Percentiles rank a stretch among this genome's conserved stretches.
Conservation (phyloP, 2,329 filamentous ascomycete species). For the Penicillium freii region DNA sequence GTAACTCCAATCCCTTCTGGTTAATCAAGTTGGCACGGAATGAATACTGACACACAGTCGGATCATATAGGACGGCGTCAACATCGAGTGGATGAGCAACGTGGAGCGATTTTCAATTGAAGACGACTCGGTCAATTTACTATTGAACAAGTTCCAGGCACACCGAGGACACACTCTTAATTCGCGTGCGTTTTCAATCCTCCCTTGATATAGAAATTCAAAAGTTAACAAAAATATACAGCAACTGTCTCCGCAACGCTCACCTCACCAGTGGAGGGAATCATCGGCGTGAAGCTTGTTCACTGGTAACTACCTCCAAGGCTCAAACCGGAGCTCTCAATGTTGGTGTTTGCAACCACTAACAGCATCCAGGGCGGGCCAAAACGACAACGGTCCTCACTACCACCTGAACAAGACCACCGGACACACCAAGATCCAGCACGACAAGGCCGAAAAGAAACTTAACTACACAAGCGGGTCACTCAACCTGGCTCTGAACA, state of each 20-base stretch:
- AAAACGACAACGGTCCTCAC: conserved; percentile 38
- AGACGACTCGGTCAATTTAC: conserved; percentile 34
- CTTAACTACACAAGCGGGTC: conserved; percentile 36
- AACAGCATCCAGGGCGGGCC: conserved; percentile 31
- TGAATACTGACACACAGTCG: neutral
- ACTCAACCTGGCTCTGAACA: conserved; percentile 35
- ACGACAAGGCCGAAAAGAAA: conserved; percentile 22
- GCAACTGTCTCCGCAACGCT: conserved; percentile 36
- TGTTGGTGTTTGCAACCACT: neutral
- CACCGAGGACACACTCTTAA: conserved; percentile 43
- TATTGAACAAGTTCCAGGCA: conserved; percentile 40
- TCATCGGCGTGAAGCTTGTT: conserved; percentile 41
- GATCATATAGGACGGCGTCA: conserved; percentile 33
- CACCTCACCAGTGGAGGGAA: conserved; percentile 39
- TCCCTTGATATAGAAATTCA: neutral
- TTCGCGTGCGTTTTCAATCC: conserved; percentile 26
- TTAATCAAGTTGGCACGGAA: neutral
- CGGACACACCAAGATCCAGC: conserved; percentile 30
- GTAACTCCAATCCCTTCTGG: conserved; percentile 17
- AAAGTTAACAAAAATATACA: conserved; percentile 5
- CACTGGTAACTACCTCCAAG: conserved; percentile 32
- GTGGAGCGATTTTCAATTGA: conserved; percentile 36
- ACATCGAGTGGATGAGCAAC: conserved; percentile 45
- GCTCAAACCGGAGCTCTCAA: neutral
- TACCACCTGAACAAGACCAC: conserved; percentile 31